These are phyloP conservation scores for Penicillium maclennaniae DNA, from an alignment of 495 filamentous ascomycete genomes.

Conservation along the genomic window DNA sequence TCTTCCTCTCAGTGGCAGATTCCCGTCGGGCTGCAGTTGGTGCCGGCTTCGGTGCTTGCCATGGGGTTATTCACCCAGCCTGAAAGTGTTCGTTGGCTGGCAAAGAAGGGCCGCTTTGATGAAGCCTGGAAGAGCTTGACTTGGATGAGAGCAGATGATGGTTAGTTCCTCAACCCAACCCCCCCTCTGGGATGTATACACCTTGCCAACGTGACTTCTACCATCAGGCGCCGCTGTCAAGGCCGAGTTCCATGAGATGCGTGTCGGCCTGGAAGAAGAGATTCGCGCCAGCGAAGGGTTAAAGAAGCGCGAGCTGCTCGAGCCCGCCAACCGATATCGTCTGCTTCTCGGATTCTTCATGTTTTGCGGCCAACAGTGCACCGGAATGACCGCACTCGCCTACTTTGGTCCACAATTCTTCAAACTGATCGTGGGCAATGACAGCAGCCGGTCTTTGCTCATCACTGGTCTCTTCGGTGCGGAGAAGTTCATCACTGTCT, in stretches of 20 bases:
- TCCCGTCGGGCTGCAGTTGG: constrained; percentile 49
- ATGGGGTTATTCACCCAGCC: constrained; percentile 43
- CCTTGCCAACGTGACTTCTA: neutral
- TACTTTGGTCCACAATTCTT: constrained; percentile 51
- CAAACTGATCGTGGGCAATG: constrained; percentile 39
- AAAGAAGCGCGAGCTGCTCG: constrained; percentile 40
- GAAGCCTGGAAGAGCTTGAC: constrained; percentile 45
- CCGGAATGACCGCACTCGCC: constrained; percentile 41
- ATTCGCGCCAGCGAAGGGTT: constrained; percentile 40
- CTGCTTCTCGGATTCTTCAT: constrained; percentile 37
- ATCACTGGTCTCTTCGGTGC: constrained; percentile 50
- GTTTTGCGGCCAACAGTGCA: constrained; percentile 37
- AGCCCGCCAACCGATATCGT: constrained; percentile 43
- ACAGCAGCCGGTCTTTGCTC: constrained; percentile 36
- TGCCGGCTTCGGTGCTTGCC: constrained; percentile 42
- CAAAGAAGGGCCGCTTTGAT: constrained; percentile 46
- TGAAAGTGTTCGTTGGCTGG: constrained; percentile 50
- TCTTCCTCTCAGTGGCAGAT: constrained; percentile 51
- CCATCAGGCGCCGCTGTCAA: constrained; percentile 27
- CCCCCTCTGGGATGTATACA: neutral
- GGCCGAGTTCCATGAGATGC: constrained; percentile 45
- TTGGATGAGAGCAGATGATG: constrained; percentile 47
- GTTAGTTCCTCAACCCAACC: constrained; percentile 11
- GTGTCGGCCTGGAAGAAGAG: constrained; percentile 41
- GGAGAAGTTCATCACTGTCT: constrained; percentile 45